Evolutionary conservation across 2,329 filamentous ascomycete species (phyloP).

Genomic region (Metarhizium humberi): DNA sequence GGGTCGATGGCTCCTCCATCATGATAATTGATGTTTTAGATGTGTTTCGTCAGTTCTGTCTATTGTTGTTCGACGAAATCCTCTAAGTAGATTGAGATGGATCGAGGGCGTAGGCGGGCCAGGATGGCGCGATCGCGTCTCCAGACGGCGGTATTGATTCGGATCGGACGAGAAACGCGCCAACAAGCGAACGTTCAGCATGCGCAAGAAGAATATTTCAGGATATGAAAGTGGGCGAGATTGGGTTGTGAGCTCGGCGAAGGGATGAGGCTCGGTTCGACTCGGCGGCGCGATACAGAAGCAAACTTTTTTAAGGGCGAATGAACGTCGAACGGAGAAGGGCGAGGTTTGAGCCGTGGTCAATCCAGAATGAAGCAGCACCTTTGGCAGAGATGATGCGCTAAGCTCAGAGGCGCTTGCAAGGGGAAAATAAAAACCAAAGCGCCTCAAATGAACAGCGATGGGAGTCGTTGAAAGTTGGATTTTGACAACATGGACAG

Average conservation of each 20-base stretch:
- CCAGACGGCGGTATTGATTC: too few species aligned
- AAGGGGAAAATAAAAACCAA: neutral
- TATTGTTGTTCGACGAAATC: neutral
- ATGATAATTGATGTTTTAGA: conserved; percentile 17
- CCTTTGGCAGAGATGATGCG: neutral
- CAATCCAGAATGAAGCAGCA: neutral
- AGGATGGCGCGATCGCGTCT: too few species aligned
- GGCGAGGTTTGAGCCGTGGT: neutral
- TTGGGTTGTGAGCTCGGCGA: too few species aligned
- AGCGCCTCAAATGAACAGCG: neutral
- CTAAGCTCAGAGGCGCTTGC: neutral
- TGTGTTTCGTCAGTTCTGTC: neutral
- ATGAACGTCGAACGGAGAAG: neutral
- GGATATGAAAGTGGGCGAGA: too few species aligned
- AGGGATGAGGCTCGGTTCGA: neutral
- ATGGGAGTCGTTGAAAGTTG: too few species aligned
- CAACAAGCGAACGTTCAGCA: too few species aligned
- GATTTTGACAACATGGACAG: too few species aligned
- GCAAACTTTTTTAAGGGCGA: too few species aligned
- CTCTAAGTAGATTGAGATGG: too few species aligned
- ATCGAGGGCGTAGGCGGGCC: too few species aligned
- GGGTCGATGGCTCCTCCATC: conserved; percentile 35
- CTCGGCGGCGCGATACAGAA: neutral
- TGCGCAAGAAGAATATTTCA: too few species aligned
- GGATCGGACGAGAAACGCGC: too few species aligned